Percentiles rank a stretch among this genome's conserved stretches.
phyloP scores from a whole-genome alignment of 2,329 filamentous ascomycete species.

The Trichothecium sympodiale region DNA sequence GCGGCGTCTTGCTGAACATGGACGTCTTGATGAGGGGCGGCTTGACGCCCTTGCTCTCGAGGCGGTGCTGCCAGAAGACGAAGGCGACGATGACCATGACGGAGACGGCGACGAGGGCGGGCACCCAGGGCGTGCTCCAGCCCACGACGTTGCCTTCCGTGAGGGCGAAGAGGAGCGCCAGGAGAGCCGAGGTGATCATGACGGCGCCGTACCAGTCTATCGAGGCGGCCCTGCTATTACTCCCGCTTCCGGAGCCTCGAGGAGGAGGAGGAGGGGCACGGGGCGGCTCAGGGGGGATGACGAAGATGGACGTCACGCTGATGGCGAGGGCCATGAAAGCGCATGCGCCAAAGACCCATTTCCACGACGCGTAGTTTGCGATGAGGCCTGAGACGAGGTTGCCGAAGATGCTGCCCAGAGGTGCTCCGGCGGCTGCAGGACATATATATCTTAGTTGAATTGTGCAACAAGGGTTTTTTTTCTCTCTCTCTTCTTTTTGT shows the following conservation, averaged over 20 bases:
- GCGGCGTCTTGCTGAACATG: conserved; percentile 42
- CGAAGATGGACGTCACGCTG: conserved; percentile 42
- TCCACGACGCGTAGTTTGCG: conserved; percentile 51
- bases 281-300: conserved; percentile 43
- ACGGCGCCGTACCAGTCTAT: conserved; percentile 59
- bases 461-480: too few species aligned
- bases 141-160: conserved; percentile 61
- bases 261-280: conserved; percentile 9
- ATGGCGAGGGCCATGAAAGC: conserved; percentile 48
- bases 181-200: conserved; percentile 49
- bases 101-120: conserved; percentile 46
- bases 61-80: conserved; percentile 46
- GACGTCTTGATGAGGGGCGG: conserved; percentile 56
- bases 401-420: conserved; percentile 52
- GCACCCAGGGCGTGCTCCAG: conserved; percentile 53
- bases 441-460: too few species aligned
- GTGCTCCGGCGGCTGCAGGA: conserved; percentile 50
- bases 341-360: conserved; percentile 56
- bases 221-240: conserved; percentile 15
- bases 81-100: conserved; percentile 45
- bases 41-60: conserved; percentile 18
- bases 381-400: conserved; percentile 55
- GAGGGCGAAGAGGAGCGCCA: conserved; percentile 54
- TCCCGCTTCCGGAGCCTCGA: neutral
- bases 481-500: too few species aligned